Evolutionary conservation across 2,329 filamentous ascomycete genomes (phyloP).

Genomic region (Phaeosphaeria sp.): DNA sequence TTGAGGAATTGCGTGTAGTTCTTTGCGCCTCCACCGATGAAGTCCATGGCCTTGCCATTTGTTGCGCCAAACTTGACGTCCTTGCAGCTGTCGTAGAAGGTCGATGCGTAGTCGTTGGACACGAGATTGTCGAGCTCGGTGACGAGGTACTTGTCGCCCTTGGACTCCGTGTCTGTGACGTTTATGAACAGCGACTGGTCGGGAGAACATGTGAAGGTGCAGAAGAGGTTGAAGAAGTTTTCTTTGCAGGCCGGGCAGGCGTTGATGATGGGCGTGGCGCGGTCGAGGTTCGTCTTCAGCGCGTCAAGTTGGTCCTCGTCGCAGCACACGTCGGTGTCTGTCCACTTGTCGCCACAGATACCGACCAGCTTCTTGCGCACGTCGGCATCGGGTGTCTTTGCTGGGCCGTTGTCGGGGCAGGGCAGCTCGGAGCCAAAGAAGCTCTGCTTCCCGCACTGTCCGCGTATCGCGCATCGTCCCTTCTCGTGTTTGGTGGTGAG

Average conservation of each 20-base stretch:
- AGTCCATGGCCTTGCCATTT: constrained; percentile 90
- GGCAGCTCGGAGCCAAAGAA: constrained; percentile 90
- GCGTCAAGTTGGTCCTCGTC: constrained; percentile 79
- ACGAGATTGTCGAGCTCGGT: constrained; percentile 91
- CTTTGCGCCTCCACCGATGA: constrained; percentile 94
- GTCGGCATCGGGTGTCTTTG: constrained; percentile 73
- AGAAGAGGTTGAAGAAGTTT: constrained; percentile 99
- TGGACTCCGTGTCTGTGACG: constrained; percentile 75
- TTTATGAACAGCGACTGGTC: constrained; percentile 97
- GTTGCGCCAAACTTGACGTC: constrained; percentile 98
- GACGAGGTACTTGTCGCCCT: constrained; percentile 70
- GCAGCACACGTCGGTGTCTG: constrained; percentile 84
- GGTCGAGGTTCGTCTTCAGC: constrained; percentile 83
- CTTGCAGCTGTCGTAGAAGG: constrained; percentile 97
- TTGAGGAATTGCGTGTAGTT: constrained; percentile 87
- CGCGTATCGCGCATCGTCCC: constrained; percentile 87
- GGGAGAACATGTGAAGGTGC: constrained; percentile 96
- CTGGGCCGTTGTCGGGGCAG: constrained; percentile 88
- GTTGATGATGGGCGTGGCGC: constrained; percentile 86
- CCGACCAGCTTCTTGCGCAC: constrained; percentile 79
- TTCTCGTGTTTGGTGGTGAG: constrained; percentile 72
- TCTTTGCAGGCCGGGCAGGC: constrained; percentile 96
- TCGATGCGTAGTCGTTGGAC: constrained; percentile 80
- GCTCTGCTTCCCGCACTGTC: constrained; percentile 88
- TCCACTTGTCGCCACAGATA: constrained; percentile 89